phyloP scores from a whole-genome alignment of 441 rosid genomes.

The Raphanus hybrid region DNA sequence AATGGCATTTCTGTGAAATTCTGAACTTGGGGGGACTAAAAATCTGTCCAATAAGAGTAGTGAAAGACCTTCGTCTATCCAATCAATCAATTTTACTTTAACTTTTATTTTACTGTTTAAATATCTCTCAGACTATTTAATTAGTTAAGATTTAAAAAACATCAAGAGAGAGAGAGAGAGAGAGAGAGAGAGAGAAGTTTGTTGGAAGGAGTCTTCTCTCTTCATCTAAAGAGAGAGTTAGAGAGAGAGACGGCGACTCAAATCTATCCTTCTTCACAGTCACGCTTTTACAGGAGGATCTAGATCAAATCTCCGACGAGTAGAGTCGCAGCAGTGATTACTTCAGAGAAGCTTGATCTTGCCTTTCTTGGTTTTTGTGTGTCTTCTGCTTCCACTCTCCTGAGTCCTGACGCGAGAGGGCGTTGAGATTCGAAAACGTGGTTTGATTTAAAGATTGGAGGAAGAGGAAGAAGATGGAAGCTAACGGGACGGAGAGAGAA shows the following conservation, averaged over 20 bases:
- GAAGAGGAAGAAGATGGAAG: slow-evolving; percentile 49
- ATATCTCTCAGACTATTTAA: neutral
- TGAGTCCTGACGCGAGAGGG: too few species aligned
- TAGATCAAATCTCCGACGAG: slow-evolving; percentile 17
- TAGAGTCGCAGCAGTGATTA: neutral
- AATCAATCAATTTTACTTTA: slow-evolving; percentile 27
- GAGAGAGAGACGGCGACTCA: slow-evolving; percentile 39
- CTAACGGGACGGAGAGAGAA: slow-evolving; percentile 48
- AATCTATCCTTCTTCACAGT: slow-evolving; percentile 16
- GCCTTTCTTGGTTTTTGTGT: too few species aligned
- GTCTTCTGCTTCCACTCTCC: too few species aligned
- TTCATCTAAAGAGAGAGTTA: slow-evolving; percentile 29
- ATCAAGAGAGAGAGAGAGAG: neutral
- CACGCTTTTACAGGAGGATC: neutral
- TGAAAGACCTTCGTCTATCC: slow-evolving; percentile 6
- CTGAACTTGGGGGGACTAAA: neutral
- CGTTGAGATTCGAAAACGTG: too few species aligned
- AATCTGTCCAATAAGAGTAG: neutral
- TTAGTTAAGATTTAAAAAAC: neutral
- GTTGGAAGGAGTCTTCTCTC: neutral
- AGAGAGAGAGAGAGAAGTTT: slow-evolving; percentile 8
- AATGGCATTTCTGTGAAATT: slow-evolving; percentile 8
- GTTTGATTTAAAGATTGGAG: too few species aligned
- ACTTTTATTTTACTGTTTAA: neutral
- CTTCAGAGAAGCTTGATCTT: neutral